phyloP scores from a whole-genome alignment of 2,329 filamentous ascomycete species.

The Apiospora aurea region DNA sequence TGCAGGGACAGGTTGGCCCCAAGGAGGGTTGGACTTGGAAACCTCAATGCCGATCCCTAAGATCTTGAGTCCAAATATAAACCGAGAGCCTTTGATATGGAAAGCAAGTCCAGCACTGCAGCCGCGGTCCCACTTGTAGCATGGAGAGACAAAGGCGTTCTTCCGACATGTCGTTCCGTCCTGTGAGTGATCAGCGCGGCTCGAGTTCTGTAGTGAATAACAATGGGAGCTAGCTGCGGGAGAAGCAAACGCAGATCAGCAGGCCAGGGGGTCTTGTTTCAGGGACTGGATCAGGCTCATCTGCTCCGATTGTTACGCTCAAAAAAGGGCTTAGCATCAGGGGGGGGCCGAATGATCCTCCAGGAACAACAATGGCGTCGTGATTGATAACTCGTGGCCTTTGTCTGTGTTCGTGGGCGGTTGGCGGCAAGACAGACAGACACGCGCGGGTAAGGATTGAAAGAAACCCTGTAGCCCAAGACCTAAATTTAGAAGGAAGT shows the following conservation, averaged over 20 bases:
- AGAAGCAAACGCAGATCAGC: not conserved
- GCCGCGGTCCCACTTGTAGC: not conserved
- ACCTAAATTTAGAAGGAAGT: not conserved
- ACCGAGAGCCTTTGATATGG: not conserved
- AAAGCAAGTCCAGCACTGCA: not conserved
- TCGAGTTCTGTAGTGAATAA: not conserved
- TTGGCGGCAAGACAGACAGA: not conserved
- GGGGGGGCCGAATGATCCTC: not conserved
- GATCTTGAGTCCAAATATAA: slow-evolving; percentile 1
- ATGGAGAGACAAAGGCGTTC: not conserved
- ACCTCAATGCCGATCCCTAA: not conserved
- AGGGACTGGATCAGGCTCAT: not conserved
- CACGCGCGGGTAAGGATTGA: not conserved
- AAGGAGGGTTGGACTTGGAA: not conserved
- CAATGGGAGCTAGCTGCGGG: not conserved
- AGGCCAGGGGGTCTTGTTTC: slow-evolving; percentile 1
- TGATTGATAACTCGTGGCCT: not conserved
- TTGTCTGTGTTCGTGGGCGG: not conserved
- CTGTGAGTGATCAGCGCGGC: not conserved
- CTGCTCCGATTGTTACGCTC: not conserved
- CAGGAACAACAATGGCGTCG: not conserved
- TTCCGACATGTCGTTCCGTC: not conserved
- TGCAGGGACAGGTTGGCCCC: not conserved
- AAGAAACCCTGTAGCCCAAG: not conserved
- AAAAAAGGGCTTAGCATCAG: not conserved